Base-by-base conservation (phyloP, 2,329 filamentous ascomycete genomes). In the Pseudocercospora pini-densiflorae region DNA sequence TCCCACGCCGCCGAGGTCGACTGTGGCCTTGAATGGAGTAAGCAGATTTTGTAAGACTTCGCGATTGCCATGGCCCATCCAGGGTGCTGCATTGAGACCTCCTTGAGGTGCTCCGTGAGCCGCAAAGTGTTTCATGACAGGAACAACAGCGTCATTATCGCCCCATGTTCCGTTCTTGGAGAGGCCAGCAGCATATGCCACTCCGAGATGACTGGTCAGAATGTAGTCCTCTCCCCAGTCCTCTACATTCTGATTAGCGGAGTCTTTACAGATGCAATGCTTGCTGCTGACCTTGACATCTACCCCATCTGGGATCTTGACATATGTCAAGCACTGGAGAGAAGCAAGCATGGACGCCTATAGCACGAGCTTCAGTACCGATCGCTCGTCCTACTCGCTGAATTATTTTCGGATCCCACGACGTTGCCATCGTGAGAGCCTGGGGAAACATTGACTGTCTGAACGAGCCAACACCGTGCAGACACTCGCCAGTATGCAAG, bases 51-150 rank as follows among this genome's bases (percentile, higher is more conserved):
- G 40, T n/a, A 65, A 29, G 16, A 69, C 65, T 27, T 69, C 68
- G 16, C 68, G 59, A 57, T 65, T 67, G 6, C 68, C 68, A 63
- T 64, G 60, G 1, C 68, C 68, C 68, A 66, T 69, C 60, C 62
- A 69, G 7, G 68, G 68, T 3, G 59, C 68, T 0, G 60, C 65
- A 49, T 69, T 69, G 10, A 67, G 40, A 6, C 68, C 68, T 29
- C 33, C 33, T 55, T 69, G 65, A 10, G 65, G 62, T 12, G 68
- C 62, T 19, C 68, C 68, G 31, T 69, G 68, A 16, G 68, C 68
- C 24, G 68, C 68, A 43, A 69, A 69, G 49, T 69, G 68, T 57
- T 69, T 69, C 65, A 69, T 69, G 8, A 69, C 68, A 2, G 68
- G 68, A 4, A 67, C 68, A 14, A 67, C 68, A 19, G 68, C 65